Evolutionary conservation across 305 asterid species (phyloP), one percentile per base, ranked within the genome.

Genomic region (Solanum hybrid): DNA sequence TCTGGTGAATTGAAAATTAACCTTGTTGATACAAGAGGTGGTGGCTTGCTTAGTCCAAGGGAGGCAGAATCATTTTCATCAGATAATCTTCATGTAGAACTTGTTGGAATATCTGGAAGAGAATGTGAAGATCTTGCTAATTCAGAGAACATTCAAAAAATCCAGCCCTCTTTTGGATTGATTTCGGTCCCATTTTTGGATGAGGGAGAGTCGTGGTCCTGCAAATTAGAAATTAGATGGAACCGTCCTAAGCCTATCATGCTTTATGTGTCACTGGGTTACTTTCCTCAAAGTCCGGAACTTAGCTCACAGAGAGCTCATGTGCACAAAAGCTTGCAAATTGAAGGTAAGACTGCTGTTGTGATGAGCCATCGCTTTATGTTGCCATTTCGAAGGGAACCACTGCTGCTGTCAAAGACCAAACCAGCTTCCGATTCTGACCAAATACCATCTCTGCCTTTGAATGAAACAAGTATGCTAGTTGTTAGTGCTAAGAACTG

Each of bases 1-100:
- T 96, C 99, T 51, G 99, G 99, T 88, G 99, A 98, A 91, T 86
- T 98, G 91, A 98, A 98, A 93, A 96, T 98, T 91, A 98, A 98
- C 91, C 95, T 98, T 79, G 99, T 98, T 34, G 99, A 98, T 93
- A 96, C 98, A 35, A 94, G 95, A 94, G 99, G 99, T 7, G 98
- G 98, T 80, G 98, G 98, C 89, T 94, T 98, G 91, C 98, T 96
- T 91, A 98, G 99, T 92, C 99, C 99, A 85, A 94, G 97, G 93
- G 98, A 96, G 89, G 95, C 94, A 87, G 98, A 95, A 92, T 93
- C 97, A 15, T 94, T 94, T 89, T 93, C 98, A 10, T 91, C 96
- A 10, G 98, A 96, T 88, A 94, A 95, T 94, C 98, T 98, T 89
- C 98, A 97, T 45, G 99, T 97, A 71, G 98, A 95, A 92, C 99